Evolutionary conservation across 768 basidiomycete genomes (phyloP), one percentile per base, ranked within the genome.

Genomic region (Termitomyces sp.): DNA sequence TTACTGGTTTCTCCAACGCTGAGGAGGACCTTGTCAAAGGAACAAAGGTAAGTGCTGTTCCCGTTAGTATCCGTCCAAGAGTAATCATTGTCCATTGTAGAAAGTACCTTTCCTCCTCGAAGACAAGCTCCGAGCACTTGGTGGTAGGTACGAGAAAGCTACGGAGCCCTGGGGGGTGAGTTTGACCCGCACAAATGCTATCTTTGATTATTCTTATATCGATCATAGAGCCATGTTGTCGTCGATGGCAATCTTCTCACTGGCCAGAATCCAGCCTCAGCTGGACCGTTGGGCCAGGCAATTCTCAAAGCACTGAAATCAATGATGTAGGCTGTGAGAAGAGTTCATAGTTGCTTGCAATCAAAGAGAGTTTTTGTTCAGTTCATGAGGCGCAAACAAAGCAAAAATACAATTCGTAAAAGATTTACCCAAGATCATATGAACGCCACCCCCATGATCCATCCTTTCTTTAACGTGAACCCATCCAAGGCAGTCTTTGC

Each of bases 401-500:
- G 30, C 30, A 54, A 49, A 26, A 56, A 54, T 59, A 61, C 42
- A 59, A 16, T 20, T 50, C 44, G 50, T n/a, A 59, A 59, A 32
- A 60, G 54, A 58, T 44, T 59, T 58, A 61, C 56, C 51, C 24
- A 13, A 47, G 43, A 48, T 67, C 66, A 80, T 53, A 88, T 85
- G 73, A 83, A 94, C 45, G 77, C 79, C 57, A 94, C 91, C 52
- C 79, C 78, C 89, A 94, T 92, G 63, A 81, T 73, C 88, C 89
- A 92, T 43, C 84, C 90, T 65, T 88, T 88, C 75, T 94, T 94
- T 65, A 97, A 76, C 42, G 87, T 80, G 71, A 93, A 97, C 52
- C 90, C 88, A 70, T 96, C 85, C 61, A 94, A 72, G 14, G 88
- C 91, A 53, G 88, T 85, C 75, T 87, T 90, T 40, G 94, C 94